Percentiles rank a stretch among this genome's conserved stretches.
These are phyloP conservation scores for Megacollybia marginata DNA, from an alignment of 768 basidiomycete genomes.

Conservation along the genomic window DNA sequence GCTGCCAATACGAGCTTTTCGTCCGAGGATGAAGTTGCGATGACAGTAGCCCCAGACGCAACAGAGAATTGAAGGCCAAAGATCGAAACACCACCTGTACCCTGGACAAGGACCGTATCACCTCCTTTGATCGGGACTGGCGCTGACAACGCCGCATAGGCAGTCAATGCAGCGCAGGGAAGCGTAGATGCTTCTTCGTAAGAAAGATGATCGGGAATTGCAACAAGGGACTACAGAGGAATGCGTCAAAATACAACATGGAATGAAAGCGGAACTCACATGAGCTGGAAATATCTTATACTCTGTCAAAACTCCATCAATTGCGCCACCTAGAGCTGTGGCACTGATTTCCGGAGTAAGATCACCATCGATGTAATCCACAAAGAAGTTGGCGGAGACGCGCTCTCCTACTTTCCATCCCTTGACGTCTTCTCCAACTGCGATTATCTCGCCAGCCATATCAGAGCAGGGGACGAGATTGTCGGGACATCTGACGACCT, in stretches of 20 bases:
- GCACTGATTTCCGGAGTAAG: constrained; percentile 22
- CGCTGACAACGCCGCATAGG: constrained; percentile 39
- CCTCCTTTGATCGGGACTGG: constrained; percentile 33
- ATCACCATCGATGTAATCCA: constrained; percentile 42
- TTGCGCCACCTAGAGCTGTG: constrained; percentile 36
- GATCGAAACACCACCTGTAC: constrained; percentile 36
- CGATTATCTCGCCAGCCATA: constrained; percentile 50
- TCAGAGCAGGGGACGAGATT: constrained; percentile 38
- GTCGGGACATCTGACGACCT: background rate
- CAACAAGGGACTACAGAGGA: constrained; percentile 22
- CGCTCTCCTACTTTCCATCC: constrained; percentile 50
- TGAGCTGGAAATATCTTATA: constrained; percentile 44
- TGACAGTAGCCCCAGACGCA: constrained; percentile 40
- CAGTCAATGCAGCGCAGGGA: constrained; percentile 40
- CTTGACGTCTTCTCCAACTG: constrained; percentile 34
- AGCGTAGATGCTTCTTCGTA: constrained; percentile 42
- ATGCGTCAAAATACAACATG: background rate
- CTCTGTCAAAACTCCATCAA: constrained; percentile 47
- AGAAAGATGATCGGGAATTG: constrained; percentile 33
- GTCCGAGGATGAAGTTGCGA: constrained; percentile 45
- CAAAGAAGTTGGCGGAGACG: constrained; percentile 45
- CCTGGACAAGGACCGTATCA: constrained; percentile 37
- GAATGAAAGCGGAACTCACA: constrained; percentile 15
- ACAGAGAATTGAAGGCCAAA: constrained; percentile 44
- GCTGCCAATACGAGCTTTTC: constrained; percentile 34